phyloP scores from a whole-genome alignment of 2,329 filamentous ascomycete species.

The Hortaea werneckii region DNA sequence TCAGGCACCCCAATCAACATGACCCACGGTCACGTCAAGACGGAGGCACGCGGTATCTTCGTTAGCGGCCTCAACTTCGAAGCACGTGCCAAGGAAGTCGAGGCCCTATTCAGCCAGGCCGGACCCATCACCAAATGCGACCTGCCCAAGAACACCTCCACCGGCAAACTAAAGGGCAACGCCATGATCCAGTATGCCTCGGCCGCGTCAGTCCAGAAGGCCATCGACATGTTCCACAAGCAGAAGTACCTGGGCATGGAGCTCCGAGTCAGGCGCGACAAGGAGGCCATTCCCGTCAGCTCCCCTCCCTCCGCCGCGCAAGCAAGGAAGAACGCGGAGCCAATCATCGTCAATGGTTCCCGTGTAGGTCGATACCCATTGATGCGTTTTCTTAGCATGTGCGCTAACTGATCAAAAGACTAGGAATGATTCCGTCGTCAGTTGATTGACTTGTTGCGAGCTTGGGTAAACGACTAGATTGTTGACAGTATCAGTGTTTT shows the following conservation, averaged over 20 bases:
- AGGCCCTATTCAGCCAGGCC: slow-evolving; percentile 15
- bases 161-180: slow-evolving; percentile 20
- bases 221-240: slow-evolving; percentile 17
- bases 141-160: slow-evolving; percentile 14
- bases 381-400: too few species aligned
- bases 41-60: slow-evolving; percentile 21
- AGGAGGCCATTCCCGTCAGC: slow-evolving; percentile 13
- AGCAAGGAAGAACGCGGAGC: slow-evolving; percentile 3
- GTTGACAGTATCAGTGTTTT: too few species aligned
- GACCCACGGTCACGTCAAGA: slow-evolving; percentile 13
- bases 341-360: slow-evolving; percentile 12
- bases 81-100: slow-evolving; percentile 16
- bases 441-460: too few species aligned
- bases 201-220: slow-evolving; percentile 15
- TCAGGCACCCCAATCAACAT: slow-evolving; percentile 18
- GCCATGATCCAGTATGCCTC: slow-evolving; percentile 18
- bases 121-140: slow-evolving; percentile 18
- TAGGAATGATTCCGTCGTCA: too few species aligned
- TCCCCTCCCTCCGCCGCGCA: slow-evolving; percentile 8
- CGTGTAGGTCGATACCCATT: slow-evolving; percentile 1
- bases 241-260: slow-evolving; percentile 14
- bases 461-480: too few species aligned
- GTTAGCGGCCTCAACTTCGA: slow-evolving; percentile 20
- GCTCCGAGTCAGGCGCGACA: slow-evolving; percentile 18
- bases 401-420: too few species aligned